phyloP scores from a whole-genome alignment of 1,284 basidiomycete species.

The Ceratobasidium sp. region DNA sequence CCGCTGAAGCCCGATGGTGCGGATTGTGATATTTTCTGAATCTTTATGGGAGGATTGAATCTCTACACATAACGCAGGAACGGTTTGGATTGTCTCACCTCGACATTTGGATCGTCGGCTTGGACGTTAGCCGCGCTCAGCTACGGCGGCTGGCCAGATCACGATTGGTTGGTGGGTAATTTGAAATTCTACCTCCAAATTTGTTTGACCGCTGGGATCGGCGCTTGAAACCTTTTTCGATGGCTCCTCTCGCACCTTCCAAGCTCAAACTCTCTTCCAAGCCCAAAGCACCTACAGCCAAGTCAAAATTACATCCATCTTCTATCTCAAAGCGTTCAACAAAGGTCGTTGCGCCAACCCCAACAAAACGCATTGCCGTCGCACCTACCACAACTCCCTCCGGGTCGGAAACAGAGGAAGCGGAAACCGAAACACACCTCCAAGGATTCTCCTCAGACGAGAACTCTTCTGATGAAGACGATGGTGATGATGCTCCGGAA shows the following conservation, averaged over 20 bases:
- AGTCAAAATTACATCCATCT: slow-evolving; percentile 21
- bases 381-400: slow-evolving; percentile 1
- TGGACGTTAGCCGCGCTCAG: slow-evolving; percentile 3
- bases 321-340: slow-evolving; percentile 47
- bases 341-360: slow-evolving; percentile 30
- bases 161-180: too few species aligned
- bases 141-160: neutral
- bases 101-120: neutral
- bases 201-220: neutral
- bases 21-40: slow-evolving; percentile 28
- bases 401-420: slow-evolving; percentile 49
- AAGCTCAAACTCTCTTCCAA: slow-evolving; percentile 45
- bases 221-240: slow-evolving; percentile 56
- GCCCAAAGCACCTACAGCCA: slow-evolving; percentile 29
- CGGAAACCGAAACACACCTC: slow-evolving; percentile 59
- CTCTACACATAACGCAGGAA: too few species aligned
- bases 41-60: slow-evolving; percentile 1
- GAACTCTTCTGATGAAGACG: slow-evolving; percentile 81
- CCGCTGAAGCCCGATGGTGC: neutral
- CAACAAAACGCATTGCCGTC: neutral
- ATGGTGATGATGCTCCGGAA: slow-evolving; percentile 55
- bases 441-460: slow-evolving; percentile 84
- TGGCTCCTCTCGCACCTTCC: slow-evolving; percentile 53
- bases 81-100: neutral
- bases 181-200: slow-evolving; percentile 31